These are phyloP conservation scores for Daldinia decipiens DNA, from an alignment of 495 filamentous ascomycete genomes.

Conservation along the genomic window DNA sequence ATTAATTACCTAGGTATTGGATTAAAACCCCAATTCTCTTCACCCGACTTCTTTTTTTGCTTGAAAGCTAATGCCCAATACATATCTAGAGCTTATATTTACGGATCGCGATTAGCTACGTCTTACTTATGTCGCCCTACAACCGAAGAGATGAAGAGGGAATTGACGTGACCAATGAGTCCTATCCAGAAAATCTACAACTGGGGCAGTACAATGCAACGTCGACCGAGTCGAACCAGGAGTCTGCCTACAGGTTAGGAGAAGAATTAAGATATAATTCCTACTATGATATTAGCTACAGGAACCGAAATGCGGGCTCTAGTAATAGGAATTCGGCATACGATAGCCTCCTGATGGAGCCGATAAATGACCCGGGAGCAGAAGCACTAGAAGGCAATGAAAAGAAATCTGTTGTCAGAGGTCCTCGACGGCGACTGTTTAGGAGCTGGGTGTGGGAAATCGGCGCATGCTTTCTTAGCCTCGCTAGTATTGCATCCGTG, in stretches of 20 bases:
- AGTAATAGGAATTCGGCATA: constrained; percentile 2
- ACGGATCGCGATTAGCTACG: not conserved
- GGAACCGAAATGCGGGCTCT: constrained; percentile 8
- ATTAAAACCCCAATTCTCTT: not conserved
- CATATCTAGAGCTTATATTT: too few relatives aligned
- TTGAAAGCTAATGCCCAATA: too few relatives aligned
- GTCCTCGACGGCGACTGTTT: not conserved
- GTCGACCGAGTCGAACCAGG: not conserved
- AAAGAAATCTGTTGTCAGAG: not conserved
- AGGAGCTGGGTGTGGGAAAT: constrained; percentile 13
- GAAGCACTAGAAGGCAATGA: not conserved
- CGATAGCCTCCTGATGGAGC: constrained; percentile 7
- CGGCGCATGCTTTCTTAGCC: constrained; percentile 9
- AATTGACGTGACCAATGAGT: not conserved
- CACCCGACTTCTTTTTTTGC: not conserved
- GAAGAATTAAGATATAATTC: not conserved
- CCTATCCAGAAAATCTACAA: not conserved
- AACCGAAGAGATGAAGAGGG: not conserved
- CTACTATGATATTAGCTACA: not conserved
- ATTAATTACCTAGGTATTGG: not conserved
- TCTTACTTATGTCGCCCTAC: not conserved
- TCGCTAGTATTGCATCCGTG: constrained; percentile 1
- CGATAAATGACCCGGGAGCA: not conserved
- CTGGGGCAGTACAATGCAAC: not conserved
- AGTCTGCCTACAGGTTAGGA: not conserved